Evolutionary conservation across 257 asterid species (phyloP).

Genomic region (Lantana camara): DNA sequence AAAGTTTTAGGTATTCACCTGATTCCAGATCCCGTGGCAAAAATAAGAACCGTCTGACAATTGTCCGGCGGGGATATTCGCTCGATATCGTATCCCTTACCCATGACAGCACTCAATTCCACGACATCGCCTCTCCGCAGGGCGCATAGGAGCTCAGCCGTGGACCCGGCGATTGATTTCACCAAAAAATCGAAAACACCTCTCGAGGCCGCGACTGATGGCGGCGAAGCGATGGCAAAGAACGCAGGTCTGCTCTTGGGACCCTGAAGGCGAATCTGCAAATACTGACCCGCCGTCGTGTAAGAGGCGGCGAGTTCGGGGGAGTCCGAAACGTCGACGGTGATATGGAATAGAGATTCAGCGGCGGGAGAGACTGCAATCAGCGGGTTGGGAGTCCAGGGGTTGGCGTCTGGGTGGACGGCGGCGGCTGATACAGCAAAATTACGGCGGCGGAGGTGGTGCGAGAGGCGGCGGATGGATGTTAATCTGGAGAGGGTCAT

Average conservation of each 20-base stretch:
- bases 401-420: conserved; percentile 47
- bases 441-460: conserved; percentile 41
- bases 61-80: conserved; percentile 67
- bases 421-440: conserved; percentile 54
- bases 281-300: conserved; percentile 75
- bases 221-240: conserved; percentile 84
- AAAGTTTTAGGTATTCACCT: conserved; percentile 45
- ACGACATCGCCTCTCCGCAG: conserved; percentile 75
- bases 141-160: conserved; percentile 80
- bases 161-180: conserved; percentile 69
- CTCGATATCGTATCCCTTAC: conserved; percentile 74
- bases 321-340: conserved; percentile 76
- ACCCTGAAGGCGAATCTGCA: conserved; percentile 66
- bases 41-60: conserved; percentile 73
- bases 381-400: conserved; percentile 63
- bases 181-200: conserved; percentile 84
- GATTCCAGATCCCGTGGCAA: conserved; percentile 95
- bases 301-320: conserved; percentile 71
- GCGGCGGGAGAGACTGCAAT: conserved; percentile 67
- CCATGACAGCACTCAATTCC: conserved; percentile 73
- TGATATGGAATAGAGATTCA: conserved; percentile 61
- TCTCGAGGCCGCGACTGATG: conserved; percentile 54
- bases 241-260: conserved; percentile 53
- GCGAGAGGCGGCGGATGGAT: conserved; percentile 43
- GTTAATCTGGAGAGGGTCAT: conserved; percentile 57